Evolutionary conservation across 768 basidiomycete genomes (phyloP), one percentile per base, ranked within the genome.

Genomic region (Leccinellum rugosiceps): DNA sequence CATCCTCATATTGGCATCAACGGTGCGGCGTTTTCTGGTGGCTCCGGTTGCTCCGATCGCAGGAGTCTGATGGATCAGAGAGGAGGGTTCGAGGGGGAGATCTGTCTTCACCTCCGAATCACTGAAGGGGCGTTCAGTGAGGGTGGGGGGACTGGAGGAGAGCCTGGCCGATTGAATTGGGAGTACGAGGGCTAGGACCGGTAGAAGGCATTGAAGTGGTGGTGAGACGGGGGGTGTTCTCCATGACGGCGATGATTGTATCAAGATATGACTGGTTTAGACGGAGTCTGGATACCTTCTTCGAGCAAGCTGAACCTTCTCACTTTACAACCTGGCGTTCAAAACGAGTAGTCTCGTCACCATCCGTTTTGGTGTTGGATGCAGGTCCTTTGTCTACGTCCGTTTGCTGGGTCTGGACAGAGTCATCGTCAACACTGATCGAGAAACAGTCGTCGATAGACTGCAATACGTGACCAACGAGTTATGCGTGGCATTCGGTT

Each of bases 361-460:
- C n/a, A n/a, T n/a, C n/a, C n/a, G n/a, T n/a, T n/a, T n/a, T n/a
- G n/a, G n/a, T n/a, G n/a, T n/a, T n/a, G n/a, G n/a, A n/a, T 17
- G 17, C 26, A 55, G 53, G 53, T 21, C 50, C 55, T 23, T 56
- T 32, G 14, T 51, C 17, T 51, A 51, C 31, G 30, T 50, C 23
- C 55, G 49, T 44, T 25, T 56, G 15, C n/a, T 56, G 26, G 49
- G 49, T 14, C 21, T 21, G n/a, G 48, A 62, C 26, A 41, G 55
- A 14, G 32, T 65, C 25, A 50, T 64, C 35, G 28, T 65, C 32
- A 60, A 53, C 30, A 9, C 52, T 65, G 26, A 15, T 64, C 41
- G 64, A 64, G 11, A 43, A 41, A 26, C 64, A 63, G 11, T 65
- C 63, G 9, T 47, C 41, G 21, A 55, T 43, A 48, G 64, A 32